Conservation (phyloP, 202 grass and related monocot genomes). For the Carex arenaria region DNA sequence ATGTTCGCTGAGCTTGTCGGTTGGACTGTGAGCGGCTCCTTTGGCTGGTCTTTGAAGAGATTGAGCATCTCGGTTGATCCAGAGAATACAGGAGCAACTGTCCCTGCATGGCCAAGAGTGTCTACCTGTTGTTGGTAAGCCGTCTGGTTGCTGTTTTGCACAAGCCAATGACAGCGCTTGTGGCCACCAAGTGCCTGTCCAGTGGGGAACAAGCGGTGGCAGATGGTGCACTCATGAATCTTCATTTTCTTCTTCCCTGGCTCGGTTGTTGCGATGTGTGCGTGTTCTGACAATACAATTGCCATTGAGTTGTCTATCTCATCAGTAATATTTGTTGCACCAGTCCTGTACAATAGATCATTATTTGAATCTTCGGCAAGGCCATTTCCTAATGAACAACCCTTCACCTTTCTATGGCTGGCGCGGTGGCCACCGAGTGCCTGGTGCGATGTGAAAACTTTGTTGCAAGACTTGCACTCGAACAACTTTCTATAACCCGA, state of each 20-base stretch:
- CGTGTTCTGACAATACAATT: constrained; percentile 1
- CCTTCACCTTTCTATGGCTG: constrained; percentile 87
- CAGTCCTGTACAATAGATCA: background rate
- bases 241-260: constrained; percentile 59
- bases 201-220: constrained; percentile 72
- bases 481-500: constrained; percentile 43
- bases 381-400: constrained; percentile 54
- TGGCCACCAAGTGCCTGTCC: constrained; percentile 88
- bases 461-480: constrained; percentile 84
- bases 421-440: constrained; percentile 80
- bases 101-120: constrained; percentile 37
- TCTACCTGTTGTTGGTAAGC: constrained; percentile 27
- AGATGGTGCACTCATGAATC: constrained; percentile 85
- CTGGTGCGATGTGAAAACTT: constrained; percentile 76
- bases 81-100: constrained; percentile 31
- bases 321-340: background rate
- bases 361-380: constrained; percentile 30
- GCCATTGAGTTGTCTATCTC: constrained; percentile 6
- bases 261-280: background rate
- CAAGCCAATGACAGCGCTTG: constrained; percentile 83
- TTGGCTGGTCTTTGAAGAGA: constrained; percentile 27
- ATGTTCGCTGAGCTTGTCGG: background rate
- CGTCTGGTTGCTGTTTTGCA: constrained; percentile 36
- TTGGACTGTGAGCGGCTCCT: background rate
- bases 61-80: constrained; percentile 45